These are phyloP conservation scores for Chlorella ohadii DNA, from an alignment of 139 green algal species.

Conservation along the genomic window DNA sequence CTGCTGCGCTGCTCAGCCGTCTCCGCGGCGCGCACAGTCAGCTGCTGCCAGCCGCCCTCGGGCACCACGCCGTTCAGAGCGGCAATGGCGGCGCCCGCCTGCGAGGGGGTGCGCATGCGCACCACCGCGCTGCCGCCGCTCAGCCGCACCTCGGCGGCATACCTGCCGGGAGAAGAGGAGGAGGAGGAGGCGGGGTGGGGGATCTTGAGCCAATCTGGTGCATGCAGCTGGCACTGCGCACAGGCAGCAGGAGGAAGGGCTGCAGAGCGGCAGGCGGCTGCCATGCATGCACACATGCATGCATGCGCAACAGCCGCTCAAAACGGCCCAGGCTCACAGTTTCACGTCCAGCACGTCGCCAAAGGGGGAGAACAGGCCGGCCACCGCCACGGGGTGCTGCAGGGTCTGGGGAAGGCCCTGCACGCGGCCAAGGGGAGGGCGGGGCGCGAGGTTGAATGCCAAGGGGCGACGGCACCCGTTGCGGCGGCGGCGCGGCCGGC, in stretches of 20 bases:
- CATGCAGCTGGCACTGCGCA: no score
- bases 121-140: slow-evolving; percentile 25
- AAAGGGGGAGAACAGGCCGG: slow-evolving; percentile 24
- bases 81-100: slow-evolving; percentile 22
- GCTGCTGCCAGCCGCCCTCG: slow-evolving; percentile 35
- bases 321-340: slow-evolving; percentile 6
- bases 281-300: not conserved
- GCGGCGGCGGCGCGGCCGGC: not conserved
- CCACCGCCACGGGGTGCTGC: slow-evolving; percentile 30
- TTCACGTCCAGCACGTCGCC: slow-evolving; percentile 32
- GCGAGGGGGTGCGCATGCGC: slow-evolving; percentile 4
- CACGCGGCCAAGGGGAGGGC: not conserved
- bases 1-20: slow-evolving; percentile 19
- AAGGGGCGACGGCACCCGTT: not conserved
- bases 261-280: not conserved
- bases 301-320: not conserved
- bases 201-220: not conserved
- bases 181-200: not conserved
- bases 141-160: slow-evolving; percentile 24
- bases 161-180: not conserved
- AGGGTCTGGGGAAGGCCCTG: slow-evolving; percentile 22
- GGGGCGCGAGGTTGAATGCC: no score
- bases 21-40: slow-evolving; percentile 26
- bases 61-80: slow-evolving; percentile 24
- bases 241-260: not conserved